Evolutionary conservation across 2,329 filamentous ascomycete species (phyloP), one percentile per base, ranked within the genome.

Genomic region (Cryphonectria parasitica): DNA sequence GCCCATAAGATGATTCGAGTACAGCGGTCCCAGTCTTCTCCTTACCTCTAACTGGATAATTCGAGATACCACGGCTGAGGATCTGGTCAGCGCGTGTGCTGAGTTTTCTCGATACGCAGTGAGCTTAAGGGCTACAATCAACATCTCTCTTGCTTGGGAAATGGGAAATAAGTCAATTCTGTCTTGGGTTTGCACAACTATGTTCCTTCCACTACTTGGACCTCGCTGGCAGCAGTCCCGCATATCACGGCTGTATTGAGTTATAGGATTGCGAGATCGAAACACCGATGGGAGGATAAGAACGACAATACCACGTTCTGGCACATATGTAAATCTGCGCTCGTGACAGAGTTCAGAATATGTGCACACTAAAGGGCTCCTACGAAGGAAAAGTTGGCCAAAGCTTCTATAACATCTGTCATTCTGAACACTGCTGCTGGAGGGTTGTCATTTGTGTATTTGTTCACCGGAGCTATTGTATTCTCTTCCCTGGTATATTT

Each of bases 121-220:
- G 7, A 43, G 39, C 5, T 31, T 64, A 28, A 43, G 39, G n/a
- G 41, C 62, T 28, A 43, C 28, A 22, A 19, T 64, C 2, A 64
- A 49, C 25, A 64, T 28, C 11, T 64, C 43, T 17, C 62, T 64
- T 25, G 39, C 43, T 43, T 64, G 62, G 62, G 62, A 64, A 11
- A 64, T 64, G 25, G 62, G 39, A 31, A 64, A 52, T 43, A 64
- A 49, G 25, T 52, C 62, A 6, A 52, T 64, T 15, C 22, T 64
- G 62, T 64, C 62, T 31, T 64, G 62, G 62, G 62, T 41, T 15
- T 64, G 62, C 25, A 64, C 62, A 19, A 64, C 41, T 7, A 11
- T 34, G 6, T 41, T 64, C 25, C 25, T 43, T 2, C 41, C 62
- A 1, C 41, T 64, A 11, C 62, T 64, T 64, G 62, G 62, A 64